These are phyloP conservation scores for Mucuna pruriens DNA, from an alignment of 306 rosid species.

Conservation along the genomic window DNA sequence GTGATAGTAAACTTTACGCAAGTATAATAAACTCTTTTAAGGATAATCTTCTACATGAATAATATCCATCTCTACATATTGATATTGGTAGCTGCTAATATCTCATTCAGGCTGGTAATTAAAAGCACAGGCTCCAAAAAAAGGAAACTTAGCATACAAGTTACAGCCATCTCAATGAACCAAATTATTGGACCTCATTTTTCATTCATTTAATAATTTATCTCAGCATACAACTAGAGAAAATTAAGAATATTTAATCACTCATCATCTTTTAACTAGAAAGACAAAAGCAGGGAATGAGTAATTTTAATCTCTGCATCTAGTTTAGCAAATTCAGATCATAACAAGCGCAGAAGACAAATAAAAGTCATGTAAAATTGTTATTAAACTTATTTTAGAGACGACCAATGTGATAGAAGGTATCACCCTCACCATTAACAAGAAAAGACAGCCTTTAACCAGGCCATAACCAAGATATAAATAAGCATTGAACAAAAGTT, in stretches of 20 bases:
- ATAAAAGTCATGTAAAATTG: neutral
- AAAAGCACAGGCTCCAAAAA: neutral
- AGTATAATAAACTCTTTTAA: neutral
- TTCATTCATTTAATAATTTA: too few relatives aligned
- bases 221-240: neutral
- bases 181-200: neutral
- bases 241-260: neutral
- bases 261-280: neutral
- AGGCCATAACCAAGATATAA: conserved; percentile 36
- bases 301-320: neutral
- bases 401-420: conserved; percentile 13
- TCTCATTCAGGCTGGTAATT: neutral
- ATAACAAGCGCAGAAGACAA: conserved; percentile 20
- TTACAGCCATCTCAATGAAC: neutral
- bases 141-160: neutral
- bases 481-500: conserved; percentile 16
- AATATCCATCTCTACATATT: neutral
- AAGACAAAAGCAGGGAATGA: neutral
- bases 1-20: neutral
- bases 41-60: neutral
- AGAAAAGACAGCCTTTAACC: conserved; percentile 47
- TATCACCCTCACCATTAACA: conserved; percentile 43
- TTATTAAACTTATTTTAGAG: conserved; percentile 12
- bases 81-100: neutral
- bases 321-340: neutral